Evolutionary conservation across 2,329 filamentous ascomycete species (phyloP).

Genomic region (Aspergillus thermomutatus): DNA sequence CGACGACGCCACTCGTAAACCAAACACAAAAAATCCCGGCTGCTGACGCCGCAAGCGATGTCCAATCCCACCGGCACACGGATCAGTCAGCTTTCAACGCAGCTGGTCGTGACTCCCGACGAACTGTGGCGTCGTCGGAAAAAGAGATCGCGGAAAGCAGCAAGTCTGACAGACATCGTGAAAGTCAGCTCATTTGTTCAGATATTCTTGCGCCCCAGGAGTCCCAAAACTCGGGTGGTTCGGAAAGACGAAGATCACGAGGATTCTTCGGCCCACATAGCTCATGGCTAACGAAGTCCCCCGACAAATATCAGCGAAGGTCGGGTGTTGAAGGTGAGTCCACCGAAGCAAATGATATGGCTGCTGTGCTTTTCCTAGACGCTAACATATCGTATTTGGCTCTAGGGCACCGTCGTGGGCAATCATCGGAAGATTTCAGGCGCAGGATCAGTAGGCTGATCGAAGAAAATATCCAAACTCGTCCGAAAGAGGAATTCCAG

Average conservation of each 20-base stretch:
- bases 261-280: constrained; percentile 14
- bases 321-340: constrained; percentile 12
- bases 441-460: constrained; percentile 32
- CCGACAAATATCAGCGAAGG: constrained; percentile 10
- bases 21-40: not conserved
- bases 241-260: constrained; percentile 8
- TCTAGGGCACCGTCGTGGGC: constrained; percentile 20
- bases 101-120: constrained; percentile 1
- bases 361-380: not conserved
- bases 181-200: constrained; percentile 3
- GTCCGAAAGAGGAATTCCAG: constrained; percentile 22
- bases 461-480: constrained; percentile 27
- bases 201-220: not conserved
- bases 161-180: constrained; percentile 1
- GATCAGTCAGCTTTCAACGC: not conserved
- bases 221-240: not conserved
- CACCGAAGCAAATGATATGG: not conserved
- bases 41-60: not conserved
- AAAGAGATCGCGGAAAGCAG: not conserved
- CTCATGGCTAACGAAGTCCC: constrained; percentile 19
- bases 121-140: not conserved
- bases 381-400: constrained; percentile 1
- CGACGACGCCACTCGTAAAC: constrained; percentile 2
- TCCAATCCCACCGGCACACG: constrained; percentile 3
- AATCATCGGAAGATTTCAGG: constrained; percentile 32